These are phyloP conservation scores for Flaveria trinervia DNA, from an alignment of 129 eudicot genomes.

Conservation along the genomic window DNA sequence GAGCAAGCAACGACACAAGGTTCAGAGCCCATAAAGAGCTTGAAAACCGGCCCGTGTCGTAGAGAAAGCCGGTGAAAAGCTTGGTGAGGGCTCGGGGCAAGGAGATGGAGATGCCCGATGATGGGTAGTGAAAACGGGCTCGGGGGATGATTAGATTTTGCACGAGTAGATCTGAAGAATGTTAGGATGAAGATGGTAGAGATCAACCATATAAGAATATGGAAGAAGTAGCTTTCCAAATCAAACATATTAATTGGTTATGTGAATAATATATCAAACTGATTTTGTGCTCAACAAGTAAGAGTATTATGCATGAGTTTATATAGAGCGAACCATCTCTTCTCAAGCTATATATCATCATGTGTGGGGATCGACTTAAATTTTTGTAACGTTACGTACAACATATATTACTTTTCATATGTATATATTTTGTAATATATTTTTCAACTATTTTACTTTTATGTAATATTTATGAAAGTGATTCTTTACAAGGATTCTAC, in stretches of 20 bases:
- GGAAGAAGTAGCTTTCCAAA: background rate
- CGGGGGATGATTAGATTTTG: background rate
- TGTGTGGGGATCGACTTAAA: no score
- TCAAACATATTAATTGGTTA: background rate
- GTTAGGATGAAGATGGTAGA: background rate
- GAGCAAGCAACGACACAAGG: background rate
- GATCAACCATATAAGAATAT: background rate
- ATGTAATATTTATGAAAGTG: no score
- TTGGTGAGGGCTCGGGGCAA: background rate
- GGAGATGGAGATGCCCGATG: constrained; percentile 13
- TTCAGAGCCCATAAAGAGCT: constrained; percentile 1
- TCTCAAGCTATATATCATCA: no score
- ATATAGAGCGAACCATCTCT: background rate
- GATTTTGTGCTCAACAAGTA: background rate
- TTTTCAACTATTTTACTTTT: no score
- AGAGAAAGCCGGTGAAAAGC: background rate
- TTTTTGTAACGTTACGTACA: no score
- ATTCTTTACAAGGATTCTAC: no score
- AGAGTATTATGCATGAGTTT: background rate
- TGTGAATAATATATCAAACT: background rate
- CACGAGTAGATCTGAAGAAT: background rate
- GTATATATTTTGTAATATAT: no score
- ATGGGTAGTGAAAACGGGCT: background rate
- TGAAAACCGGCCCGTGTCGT: background rate
- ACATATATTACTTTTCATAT: no score